Evolutionary conservation across 768 basidiomycete species (phyloP).

Genomic region (Nidularia pulvinata): DNA sequence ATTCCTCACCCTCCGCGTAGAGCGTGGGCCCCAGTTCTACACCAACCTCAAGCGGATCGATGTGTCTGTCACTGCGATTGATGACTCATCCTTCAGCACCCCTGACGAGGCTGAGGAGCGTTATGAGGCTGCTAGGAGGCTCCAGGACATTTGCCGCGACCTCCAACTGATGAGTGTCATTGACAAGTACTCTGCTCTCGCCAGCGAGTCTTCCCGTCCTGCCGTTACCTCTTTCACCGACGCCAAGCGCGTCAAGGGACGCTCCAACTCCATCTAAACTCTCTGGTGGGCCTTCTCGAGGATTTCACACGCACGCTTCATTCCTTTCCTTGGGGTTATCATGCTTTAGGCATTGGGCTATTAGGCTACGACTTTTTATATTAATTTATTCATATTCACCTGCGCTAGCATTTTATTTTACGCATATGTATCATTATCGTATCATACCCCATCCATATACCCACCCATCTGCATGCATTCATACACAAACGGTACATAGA

Average conservation of each 20-base stretch:
- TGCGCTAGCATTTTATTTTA: too few relatives aligned
- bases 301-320: too few relatives aligned
- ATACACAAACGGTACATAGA: too few relatives aligned
- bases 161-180: slow-evolving; percentile 38
- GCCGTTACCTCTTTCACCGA: slow-evolving; percentile 11
- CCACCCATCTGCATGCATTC: too few relatives aligned
- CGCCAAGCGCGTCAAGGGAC: slow-evolving; percentile 15
- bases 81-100: slow-evolving; percentile 14
- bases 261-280: slow-evolving; percentile 19
- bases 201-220: slow-evolving; percentile 9
- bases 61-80: slow-evolving; percentile 40
- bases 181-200: slow-evolving; percentile 14
- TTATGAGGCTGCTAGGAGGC: slow-evolving; percentile 34
- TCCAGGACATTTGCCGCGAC: slow-evolving; percentile 51
- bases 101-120: slow-evolving; percentile 37
- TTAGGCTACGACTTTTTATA: too few relatives aligned
- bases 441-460: too few relatives aligned
- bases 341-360: too few relatives aligned
- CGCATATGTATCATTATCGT: too few relatives aligned
- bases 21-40: slow-evolving; percentile 48
- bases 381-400: too few relatives aligned
- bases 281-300: neutral
- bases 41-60: slow-evolving; percentile 47
- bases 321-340: too few relatives aligned
- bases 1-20: slow-evolving; percentile 52